Percentiles rank a stretch among this genome's conserved stretches.
These are phyloP conservation scores for Mycotypha africana DNA, from an alignment of 371 early-diverging fungal species.

Conservation along the genomic window DNA sequence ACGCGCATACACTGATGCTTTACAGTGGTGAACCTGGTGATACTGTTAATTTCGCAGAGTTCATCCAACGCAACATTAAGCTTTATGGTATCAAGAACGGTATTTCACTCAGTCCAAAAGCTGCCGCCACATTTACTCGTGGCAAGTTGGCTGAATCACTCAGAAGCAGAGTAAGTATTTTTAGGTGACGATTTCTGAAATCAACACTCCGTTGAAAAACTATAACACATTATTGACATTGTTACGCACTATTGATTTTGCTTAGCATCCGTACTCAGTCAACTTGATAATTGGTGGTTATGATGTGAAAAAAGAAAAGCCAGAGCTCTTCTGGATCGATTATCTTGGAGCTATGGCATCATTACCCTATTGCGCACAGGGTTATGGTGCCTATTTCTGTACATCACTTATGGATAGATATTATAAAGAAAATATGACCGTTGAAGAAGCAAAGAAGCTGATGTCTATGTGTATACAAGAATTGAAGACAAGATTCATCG, in stretches of 20 bases:
- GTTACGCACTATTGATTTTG: no score
- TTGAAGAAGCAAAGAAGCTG: conserved; percentile 80
- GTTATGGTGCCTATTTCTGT: conserved; percentile 89
- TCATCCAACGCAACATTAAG: conserved; percentile 87
- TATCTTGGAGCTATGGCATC: conserved; percentile 79
- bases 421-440: conserved; percentile 76
- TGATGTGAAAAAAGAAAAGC: conserved; percentile 64
- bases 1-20: conserved; percentile 75
- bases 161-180: conserved; percentile 70
- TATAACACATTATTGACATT: no score
- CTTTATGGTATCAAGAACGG: conserved; percentile 89
- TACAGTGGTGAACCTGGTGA: conserved; percentile 95
- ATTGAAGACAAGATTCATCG: conserved; percentile 82
- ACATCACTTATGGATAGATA: conserved; percentile 92
- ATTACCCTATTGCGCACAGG: conserved; percentile 90
- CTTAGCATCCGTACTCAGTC: conserved; percentile 82
- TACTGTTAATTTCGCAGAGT: conserved; percentile 92
- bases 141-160: conserved; percentile 84
- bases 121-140: conserved; percentile 82
- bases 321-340: conserved; percentile 92
- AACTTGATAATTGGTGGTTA: conserved; percentile 88
- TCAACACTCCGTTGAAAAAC: no score
- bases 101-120: conserved; percentile 73
- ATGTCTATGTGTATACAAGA: conserved; percentile 83
- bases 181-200: no score